Evolutionary conservation across 1,284 basidiomycete genomes (phyloP), one percentile per base, ranked within the genome.

Genomic region (Fistulinella cinereoalba): DNA sequence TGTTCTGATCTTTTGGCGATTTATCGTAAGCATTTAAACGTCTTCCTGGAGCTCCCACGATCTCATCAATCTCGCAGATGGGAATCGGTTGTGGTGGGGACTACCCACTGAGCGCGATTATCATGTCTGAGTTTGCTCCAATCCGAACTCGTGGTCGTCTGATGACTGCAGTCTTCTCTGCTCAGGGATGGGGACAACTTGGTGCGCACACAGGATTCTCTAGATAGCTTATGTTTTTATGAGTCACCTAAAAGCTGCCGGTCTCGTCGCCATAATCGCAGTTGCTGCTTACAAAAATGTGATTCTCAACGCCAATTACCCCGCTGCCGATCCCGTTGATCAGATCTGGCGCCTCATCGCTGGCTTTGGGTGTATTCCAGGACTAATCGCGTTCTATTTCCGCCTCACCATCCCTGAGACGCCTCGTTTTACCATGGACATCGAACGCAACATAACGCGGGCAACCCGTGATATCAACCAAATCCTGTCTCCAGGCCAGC

Each of bases 351-450:
- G 75, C 37, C 59, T 77, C 16, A 57, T 79, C 46, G 66, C 77
- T 4, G 57, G 59, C 15, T 33, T 59, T 28, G 61, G 61, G 9
- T 62, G 57, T 27, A 9, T 59, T 29, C 55, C 80, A 5, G 77
- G 68, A 9, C 60, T 68, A 13, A 56, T 75, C 15, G 76, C 76
- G 1, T 67, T 77, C 27, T 81, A 77, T 54, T 74, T 75, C 61
- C 77, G 79, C 28, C 62, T 80, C 29, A 79, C 76, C 4, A 73
- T 82, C 21, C 77, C 77, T 18, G 80, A 82, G 56, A 78, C 79
- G 0, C 71, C 83, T 41, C 80, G 83, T 50, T 87, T 81, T 71
- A 86, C 81, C 31, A 79, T 86, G 76, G 85, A 87, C 60, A 69
- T 87, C 46, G 77, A 83, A 62, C 76, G 79, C 46, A 80, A 85